phyloP scores from a whole-genome alignment of 257 asterid species.

The Solanum paucissectum region DNA sequence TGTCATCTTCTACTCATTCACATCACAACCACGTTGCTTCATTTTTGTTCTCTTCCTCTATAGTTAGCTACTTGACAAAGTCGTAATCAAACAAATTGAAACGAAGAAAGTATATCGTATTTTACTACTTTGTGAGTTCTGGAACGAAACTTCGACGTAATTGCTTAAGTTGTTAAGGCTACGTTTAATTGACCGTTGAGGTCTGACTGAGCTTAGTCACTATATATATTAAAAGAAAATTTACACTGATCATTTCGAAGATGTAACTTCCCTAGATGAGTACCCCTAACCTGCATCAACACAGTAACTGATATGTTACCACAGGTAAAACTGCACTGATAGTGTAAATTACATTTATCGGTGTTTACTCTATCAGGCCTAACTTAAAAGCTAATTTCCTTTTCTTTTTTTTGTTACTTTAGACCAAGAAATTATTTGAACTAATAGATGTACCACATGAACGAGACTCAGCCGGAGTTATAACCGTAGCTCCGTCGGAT shows the following conservation, averaged over 20 bases:
- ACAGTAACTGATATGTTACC: neutral
- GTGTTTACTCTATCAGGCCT: neutral
- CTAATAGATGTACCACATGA: neutral
- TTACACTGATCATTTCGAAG: neutral
- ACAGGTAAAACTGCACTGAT: neutral
- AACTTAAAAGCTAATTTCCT: neutral
- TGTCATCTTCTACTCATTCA: neutral
- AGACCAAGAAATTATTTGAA: constrained; percentile 2
- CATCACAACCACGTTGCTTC: neutral
- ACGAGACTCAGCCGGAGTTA: neutral
- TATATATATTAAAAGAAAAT: neutral
- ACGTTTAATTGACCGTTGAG: neutral
- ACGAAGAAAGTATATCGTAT: rapidly evolving
- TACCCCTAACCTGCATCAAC: neutral
- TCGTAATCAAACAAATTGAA: neutral
- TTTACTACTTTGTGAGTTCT: neutral
- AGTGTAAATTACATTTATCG: neutral
- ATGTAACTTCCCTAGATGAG: neutral
- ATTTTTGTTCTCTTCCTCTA: neutral
- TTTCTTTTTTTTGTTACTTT: neutral
- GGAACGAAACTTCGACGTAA: neutral
- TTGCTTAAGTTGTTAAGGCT: neutral
- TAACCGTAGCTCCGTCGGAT: neutral
- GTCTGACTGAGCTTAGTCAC: neutral
- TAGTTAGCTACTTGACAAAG: neutral